A percentile compares a stretch with the other conserved stretches of the same genome.
Evolutionary conservation across 2,329 filamentous ascomycete species (phyloP).

Genomic region (Plenodomus lindquistii): DNA sequence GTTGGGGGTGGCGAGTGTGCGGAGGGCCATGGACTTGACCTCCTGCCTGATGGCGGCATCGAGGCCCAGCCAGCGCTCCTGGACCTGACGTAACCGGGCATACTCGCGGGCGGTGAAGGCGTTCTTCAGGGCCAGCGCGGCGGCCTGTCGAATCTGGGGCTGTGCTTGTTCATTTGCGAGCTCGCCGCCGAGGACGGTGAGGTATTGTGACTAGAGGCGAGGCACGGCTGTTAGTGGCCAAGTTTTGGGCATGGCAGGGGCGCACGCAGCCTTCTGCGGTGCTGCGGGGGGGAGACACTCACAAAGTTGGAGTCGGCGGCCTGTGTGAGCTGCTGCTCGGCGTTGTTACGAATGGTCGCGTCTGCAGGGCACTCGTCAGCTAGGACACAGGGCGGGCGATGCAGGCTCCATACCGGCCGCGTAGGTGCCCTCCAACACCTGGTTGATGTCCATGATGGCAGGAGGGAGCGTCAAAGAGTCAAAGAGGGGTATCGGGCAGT

Average conservation of each 20-base stretch:
- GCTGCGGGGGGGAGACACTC: constrained; percentile 49
- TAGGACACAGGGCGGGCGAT: constrained; percentile 9
- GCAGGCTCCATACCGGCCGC: constrained; percentile 73
- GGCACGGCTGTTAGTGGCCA: constrained; percentile 36
- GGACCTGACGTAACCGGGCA: constrained; percentile 82
- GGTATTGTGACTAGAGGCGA: constrained; percentile 74
- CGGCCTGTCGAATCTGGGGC: constrained; percentile 85
- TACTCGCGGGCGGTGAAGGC: constrained; percentile 94
- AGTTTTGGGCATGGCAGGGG: constrained; percentile 14
- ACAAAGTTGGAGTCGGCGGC: constrained; percentile 97
- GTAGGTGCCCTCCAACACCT: constrained; percentile 95
- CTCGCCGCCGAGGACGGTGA: constrained; percentile 82
- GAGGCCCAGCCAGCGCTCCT: constrained; percentile 89
- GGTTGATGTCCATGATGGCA: constrained; percentile 90
- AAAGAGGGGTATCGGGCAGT: constrained; percentile 29
- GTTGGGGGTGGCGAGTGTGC: constrained; percentile 81
- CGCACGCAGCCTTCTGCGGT: constrained; percentile 24
- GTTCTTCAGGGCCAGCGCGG: constrained; percentile 97
- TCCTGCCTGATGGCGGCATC: constrained; percentile 79
- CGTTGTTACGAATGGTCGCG: constrained; percentile 83
- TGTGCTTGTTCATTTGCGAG: constrained; percentile 87
- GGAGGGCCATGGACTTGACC: constrained; percentile 88
- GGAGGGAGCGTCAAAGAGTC: constrained; percentile 31
- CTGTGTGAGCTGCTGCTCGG: constrained; percentile 91
- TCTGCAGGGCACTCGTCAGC: constrained; percentile 61